Evolutionary conservation across 2,329 filamentous ascomycete genomes (phyloP).

Genomic region (Penicillium sp.): DNA sequence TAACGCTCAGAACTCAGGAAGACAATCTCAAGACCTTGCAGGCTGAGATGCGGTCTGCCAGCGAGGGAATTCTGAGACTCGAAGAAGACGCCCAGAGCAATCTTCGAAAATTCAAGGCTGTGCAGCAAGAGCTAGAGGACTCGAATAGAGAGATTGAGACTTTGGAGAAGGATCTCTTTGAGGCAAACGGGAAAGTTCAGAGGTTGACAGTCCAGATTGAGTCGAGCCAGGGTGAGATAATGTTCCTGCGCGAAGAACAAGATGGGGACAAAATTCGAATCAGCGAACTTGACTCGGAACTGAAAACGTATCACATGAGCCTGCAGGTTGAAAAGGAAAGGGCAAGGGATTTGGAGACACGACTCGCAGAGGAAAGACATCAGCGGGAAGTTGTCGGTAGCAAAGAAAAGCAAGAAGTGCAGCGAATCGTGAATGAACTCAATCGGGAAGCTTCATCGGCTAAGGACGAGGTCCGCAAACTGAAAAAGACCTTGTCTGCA

Average conservation of each 20-base stretch:
- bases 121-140: constrained; percentile 78
- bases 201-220: constrained; percentile 87
- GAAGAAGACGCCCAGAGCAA: constrained; percentile 87
- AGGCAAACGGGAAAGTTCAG: constrained; percentile 83
- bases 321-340: constrained; percentile 83
- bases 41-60: constrained; percentile 87
- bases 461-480: constrained; percentile 78
- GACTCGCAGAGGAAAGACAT: constrained; percentile 73
- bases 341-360: constrained; percentile 65
- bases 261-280: constrained; percentile 98
- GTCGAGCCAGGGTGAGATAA: constrained; percentile 86
- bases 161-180: constrained; percentile 76
- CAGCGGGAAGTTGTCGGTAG: constrained; percentile 83
- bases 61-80: constrained; percentile 76
- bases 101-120: constrained; percentile 70
- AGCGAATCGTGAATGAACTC: constrained; percentile 87
- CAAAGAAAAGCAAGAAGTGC: constrained; percentile 90
- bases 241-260: constrained; percentile 93
- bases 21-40: constrained; percentile 92
- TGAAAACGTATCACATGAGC: constrained; percentile 73
- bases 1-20: constrained; percentile 68
- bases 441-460: constrained; percentile 76
- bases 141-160: constrained; percentile 83
- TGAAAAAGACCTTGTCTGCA: constrained; percentile 77
- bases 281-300: constrained; percentile 79